Base-by-base conservation (phyloP, 2,329 filamentous ascomycete genomes). In the Exophiala sideris region DNA sequence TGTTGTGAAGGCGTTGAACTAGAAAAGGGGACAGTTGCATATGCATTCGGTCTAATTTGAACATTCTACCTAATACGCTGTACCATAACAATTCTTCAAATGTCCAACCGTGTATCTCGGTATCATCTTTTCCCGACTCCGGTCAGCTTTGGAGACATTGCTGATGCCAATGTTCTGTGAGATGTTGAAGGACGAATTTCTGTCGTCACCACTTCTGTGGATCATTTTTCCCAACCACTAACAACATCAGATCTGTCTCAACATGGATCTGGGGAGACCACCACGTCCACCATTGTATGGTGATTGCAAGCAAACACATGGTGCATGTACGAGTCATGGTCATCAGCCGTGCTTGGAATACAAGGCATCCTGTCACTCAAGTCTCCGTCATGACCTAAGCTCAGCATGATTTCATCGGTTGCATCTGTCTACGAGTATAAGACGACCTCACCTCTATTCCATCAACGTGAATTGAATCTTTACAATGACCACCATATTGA, bases 201-300 rank as follows among this genome's bases (percentile, higher is more conserved):
- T 50, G 48, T 50, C 48, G 48, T 50, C 48, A 50, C 48, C 16
- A 50, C 48, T 50, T 42, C n/a, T 24, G 8, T 21, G 18, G 48
- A 24, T 42, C 9, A 14, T 5, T 6, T 42, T 29, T 50, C 40
- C 20, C 39, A 42, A 10, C 38, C 48, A 50, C 9, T 50, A 9
- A 18, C 20, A 50, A 14, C 18, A 32, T n/a, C 12, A 3, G 42
- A 24, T 12, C 12, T 45, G 42, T 29, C 10, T 16, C 11, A 11
- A 18, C 21, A 33, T 24, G 21, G 11, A n/a, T 33, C 42, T 12
- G 16, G 39, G 39, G 10, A 7, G 18, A n/a, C 12, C 24, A 29
- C 7, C 24, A 29, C 24, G 24, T 29, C 24, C 24, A 29, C 24
- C 5, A 29, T 29, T 3, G 24, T 29, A 29, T 11, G 14, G 39